Evolutionary conservation across 495 filamentous ascomycete species (phyloP), one percentile per base, ranked within the genome.

Genomic region (Hypoxylon crocopeplum): DNA sequence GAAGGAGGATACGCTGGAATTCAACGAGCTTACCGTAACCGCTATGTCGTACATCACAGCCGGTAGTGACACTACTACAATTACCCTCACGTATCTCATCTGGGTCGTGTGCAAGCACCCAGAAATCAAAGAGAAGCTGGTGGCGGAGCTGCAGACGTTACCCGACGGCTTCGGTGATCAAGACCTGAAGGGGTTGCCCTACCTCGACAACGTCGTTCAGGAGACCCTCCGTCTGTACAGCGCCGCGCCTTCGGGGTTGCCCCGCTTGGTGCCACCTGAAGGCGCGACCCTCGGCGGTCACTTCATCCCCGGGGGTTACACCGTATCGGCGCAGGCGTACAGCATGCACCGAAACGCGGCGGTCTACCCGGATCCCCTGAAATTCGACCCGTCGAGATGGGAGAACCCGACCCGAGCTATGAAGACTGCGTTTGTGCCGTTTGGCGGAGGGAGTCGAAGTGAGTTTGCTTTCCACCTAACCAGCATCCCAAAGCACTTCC

Each of bases 191-290:
- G 21, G 56, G 3, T 60, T 85, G 4, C 75, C 77, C 1, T 83
- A 80, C 45, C 57, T 86, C n/a, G 77, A 80, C 48, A 71, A 72
- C 10, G 71, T 80, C 17, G 77, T 86, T 55, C 75, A 79, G 20
- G 86, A 89, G 68, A 72, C 82, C 0, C 72, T 89, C 21, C 79
- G 86, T 0, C 63, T 87, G 10, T 75, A 85, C 54, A 74, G 78
- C 1, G 79, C 81, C 3, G 77, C 79, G 0, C 75, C 81, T 0
- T 64, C 70, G 1, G 79, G 59, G 0, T 37, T 70, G 7, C 69
- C 68, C 1, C 66, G 69, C 12, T 20, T 60, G 0, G 69, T 74
- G 0, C 67, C 68, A 1, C 32, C 49, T n/a, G 33, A 17, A 1
- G 68, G 68, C 2, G 69, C 59, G 5, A 62, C 52, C 3, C 39